Base-by-base conservation (phyloP, 1,139 yeast genomes). In the Saccharomyces pastorianus region DNA sequence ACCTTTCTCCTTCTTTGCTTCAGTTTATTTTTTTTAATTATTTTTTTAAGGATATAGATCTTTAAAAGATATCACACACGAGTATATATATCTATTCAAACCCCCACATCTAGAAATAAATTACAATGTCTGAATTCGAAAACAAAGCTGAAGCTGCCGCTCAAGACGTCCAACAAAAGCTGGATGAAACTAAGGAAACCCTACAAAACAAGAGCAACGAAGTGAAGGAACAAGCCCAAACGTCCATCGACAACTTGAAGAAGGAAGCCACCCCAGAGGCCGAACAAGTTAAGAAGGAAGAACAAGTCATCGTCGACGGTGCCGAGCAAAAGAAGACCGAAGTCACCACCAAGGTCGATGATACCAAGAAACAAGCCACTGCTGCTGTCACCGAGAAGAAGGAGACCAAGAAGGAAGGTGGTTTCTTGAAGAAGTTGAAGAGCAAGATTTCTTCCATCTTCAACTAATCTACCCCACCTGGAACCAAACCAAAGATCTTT, bases 291-390 rank as follows among this genome's bases (percentile, higher is more conserved):
- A 56, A 34, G 60, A 64, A 55, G 44, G 6, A 38, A 38, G 44
- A 38, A 38, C 44, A 38, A 57, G 60, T 47, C 59, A 60, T 51
- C 51, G 53, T 51, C 44, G 55, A 56, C 46, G 51, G 58, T 28
- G 65, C 63, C 20, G 67, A 63, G 48, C 56, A 55, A 41, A 58
- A 64, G 4, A 61, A 64, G 38, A 56, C 59, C 46, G 64, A 59
- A 2, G 62, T 60, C 8, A 53, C 59, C 13, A 63, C 62, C 42
- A 65, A 60, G 34, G 59, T 58, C 25, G 55, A 57, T 50, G 60
- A 56, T 9, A 47, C 56, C 4, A 54, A 64, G 49, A 48, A 28
- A 8, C 44, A 38, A 38, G 4, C 44, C 6, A 17, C 44, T 8
- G 44, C 44, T 38, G 44, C 44, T 17, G 55, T 54, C 50, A 52